Base-by-base conservation (phyloP, 164 flowering plant genomes). In the Vitis labrusca region DNA sequence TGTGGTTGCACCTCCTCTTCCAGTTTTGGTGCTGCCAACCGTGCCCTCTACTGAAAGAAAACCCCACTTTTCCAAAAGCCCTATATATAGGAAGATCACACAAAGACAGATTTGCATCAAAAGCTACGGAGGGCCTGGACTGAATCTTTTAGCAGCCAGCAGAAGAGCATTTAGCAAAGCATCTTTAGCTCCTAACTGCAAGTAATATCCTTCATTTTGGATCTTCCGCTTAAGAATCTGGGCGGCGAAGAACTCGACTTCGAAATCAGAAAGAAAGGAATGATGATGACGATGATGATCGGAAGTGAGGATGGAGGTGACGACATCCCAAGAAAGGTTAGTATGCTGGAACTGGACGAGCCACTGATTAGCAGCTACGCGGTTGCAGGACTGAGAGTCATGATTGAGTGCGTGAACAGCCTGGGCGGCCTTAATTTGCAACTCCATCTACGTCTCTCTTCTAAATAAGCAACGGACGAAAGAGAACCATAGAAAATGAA, bases 311-410 rank as follows among this genome's bases (percentile, higher is more conserved):
- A 94, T 81, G 51, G 92, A 84, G 6, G 91, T 87, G 72, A 97
- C 88, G 48, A 92, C 88, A 66, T 92, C 90, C 97, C 98, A 94
- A 54, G 94, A 97, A 12, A 90, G 86, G 58, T 87, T 84, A 66
- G 89, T 86, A 62, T 94, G 92, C 78, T 94, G 98, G 63, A 94
- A 92, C 72, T 91, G 97, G 27, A 94, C 94, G 16, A 92, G 88
- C 97, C 99, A 94, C 75, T 94, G 99, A 77, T 91, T 94, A 0
- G 99, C 97, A 16, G 97, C 97, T 2, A 94, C 89, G 44, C 99
- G 92, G 81, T 88, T 92, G 76, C 91, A 87, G 5, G 99, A 91
- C 30, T 91, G 82, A 0, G 80, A 55, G 76, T 89, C 98, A 84
- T 94, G 97, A 76, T 94, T 94, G 59, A 94, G 82, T 7, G 91